A percentile compares a stretch with the other conserved stretches of the same genome.
Evolutionary conservation across 2,329 filamentous ascomycete genomes (phyloP).

Genomic region (Rhexocercosporidium sp.): DNA sequence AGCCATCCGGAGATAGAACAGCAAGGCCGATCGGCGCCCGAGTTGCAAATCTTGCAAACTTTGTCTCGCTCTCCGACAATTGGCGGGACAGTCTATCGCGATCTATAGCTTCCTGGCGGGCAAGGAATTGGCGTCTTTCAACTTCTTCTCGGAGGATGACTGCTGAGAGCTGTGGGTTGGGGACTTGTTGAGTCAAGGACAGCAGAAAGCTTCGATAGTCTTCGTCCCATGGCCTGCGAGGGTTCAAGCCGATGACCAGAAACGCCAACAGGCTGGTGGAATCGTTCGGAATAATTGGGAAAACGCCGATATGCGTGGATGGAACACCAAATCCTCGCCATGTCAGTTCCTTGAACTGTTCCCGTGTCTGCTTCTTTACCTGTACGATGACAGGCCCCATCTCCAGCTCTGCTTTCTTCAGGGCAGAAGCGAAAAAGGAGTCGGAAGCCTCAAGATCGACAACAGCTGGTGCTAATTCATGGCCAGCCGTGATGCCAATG

Average conservation of each 20-base stretch:
- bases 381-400: slow-evolving; percentile 14
- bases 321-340: slow-evolving; percentile 71
- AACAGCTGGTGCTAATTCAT: slow-evolving; percentile 16
- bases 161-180: slow-evolving; percentile 71
- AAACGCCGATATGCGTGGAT: slow-evolving; percentile 67
- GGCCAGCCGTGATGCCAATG: slow-evolving; percentile 21
- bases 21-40: slow-evolving; percentile 77
- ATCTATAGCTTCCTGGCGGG: slow-evolving; percentile 69
- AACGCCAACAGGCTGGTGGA: slow-evolving; percentile 70
- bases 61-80: slow-evolving; percentile 64
- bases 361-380: slow-evolving; percentile 45
- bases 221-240: slow-evolving; percentile 73
- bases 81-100: slow-evolving; percentile 70
- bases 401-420: slow-evolving; percentile 16
- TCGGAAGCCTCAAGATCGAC: slow-evolving; percentile 17
- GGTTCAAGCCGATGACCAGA: slow-evolving; percentile 72
- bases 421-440: slow-evolving; percentile 6
- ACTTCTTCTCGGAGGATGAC: slow-evolving; percentile 75
- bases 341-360: slow-evolving; percentile 61
- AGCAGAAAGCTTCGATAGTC: slow-evolving; percentile 74
- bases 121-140: slow-evolving; percentile 57
- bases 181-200: slow-evolving; percentile 59
- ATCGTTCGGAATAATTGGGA: slow-evolving; percentile 70
- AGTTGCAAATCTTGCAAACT: slow-evolving; percentile 72
- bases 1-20: slow-evolving; percentile 67